These are phyloP conservation scores for Musa itinerans DNA, from an alignment of 176 grass and related monocot species.

Conservation along the genomic window DNA sequence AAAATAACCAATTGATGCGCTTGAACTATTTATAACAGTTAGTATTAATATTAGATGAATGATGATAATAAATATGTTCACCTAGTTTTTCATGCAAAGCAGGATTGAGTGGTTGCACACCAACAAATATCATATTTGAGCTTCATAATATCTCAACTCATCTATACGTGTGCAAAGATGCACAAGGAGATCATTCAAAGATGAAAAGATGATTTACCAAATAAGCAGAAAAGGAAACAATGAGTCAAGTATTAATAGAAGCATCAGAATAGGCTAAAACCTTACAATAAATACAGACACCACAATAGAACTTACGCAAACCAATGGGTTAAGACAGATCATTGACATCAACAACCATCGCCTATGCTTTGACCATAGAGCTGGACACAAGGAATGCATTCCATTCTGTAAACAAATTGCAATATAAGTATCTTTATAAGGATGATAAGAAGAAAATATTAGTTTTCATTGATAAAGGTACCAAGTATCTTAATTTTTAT, in stretches of 20 bases:
- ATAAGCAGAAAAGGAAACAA: neutral
- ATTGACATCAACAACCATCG: constrained; percentile 75
- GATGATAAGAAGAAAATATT: neutral
- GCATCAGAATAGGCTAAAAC: no score
- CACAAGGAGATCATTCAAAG: neutral
- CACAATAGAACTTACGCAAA: constrained; percentile 43
- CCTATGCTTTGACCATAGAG: constrained; percentile 73
- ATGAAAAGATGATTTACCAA: neutral
- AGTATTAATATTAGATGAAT: neutral
- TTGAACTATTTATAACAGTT: neutral
- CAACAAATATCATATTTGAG: neutral
- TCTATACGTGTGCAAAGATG: neutral
- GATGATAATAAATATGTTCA: neutral
- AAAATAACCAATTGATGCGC: no score
- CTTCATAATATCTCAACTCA: neutral
- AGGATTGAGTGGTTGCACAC: neutral
- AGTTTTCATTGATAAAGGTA: neutral
- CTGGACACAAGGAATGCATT: constrained; percentile 65
- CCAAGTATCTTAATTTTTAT: neutral
- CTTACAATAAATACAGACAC: no score
- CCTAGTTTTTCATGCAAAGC: neutral
- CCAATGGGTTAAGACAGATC: constrained; percentile 61
- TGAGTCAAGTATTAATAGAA: no score
- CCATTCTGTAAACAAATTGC: constrained; percentile 33
- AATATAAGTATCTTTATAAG: neutral